Percentiles rank a stretch among this genome's conserved stretches.
Conservation (phyloP, 1,284 basidiomycete species). For the Rhizoctonia solani region DNA sequence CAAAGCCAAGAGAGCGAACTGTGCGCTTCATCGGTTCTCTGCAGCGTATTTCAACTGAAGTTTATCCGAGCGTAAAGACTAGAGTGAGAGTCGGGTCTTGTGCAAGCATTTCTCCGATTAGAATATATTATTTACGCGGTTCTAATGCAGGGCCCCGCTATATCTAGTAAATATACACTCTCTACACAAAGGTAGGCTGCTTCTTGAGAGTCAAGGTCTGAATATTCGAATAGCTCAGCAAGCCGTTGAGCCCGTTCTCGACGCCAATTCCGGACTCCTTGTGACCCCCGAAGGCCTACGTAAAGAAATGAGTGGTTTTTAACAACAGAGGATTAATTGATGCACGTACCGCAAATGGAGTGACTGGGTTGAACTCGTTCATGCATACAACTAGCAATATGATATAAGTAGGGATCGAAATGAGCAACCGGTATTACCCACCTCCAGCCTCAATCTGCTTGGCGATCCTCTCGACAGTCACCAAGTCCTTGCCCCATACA, state of each 20-base stretch:
- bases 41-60: too few species aligned
- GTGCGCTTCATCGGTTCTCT: too few species aligned
- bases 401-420: background rate
- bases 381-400: background rate
- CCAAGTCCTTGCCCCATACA: slow-evolving; percentile 20
- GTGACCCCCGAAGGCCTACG: slow-evolving; percentile 2
- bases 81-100: too few species aligned
- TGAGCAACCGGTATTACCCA: background rate
- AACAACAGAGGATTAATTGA: background rate
- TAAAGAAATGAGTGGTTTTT: background rate
- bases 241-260: background rate
- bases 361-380: background rate
- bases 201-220: slow-evolving; percentile 3
- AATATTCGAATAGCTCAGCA: background rate
- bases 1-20: too few species aligned
- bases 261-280: slow-evolving; percentile 14
- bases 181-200: background rate
- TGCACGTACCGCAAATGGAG: slow-evolving; percentile 2
- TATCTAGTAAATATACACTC: too few species aligned
- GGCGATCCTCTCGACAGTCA: slow-evolving; percentile 21
- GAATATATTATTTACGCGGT: too few species aligned
- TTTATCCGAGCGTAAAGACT: too few species aligned
- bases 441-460: slow-evolving; percentile 24
- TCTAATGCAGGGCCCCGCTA: too few species aligned
- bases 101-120: too few species aligned